Evolutionary conservation across 2,329 filamentous ascomycete genomes (phyloP).

Genomic region (Xylaria sp.): DNA sequence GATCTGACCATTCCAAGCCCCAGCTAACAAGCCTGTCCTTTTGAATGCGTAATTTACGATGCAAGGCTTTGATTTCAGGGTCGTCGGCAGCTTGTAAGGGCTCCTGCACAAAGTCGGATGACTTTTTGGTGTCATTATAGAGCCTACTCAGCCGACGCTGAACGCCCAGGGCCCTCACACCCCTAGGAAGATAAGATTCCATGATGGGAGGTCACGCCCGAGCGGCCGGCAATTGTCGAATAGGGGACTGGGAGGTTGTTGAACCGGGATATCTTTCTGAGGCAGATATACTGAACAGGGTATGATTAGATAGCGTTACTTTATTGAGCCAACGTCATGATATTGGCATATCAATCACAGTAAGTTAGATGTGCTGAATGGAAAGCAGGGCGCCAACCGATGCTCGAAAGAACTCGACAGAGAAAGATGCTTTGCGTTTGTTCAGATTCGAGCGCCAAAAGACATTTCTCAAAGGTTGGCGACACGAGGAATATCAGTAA

Average conservation of each 20-base stretch:
- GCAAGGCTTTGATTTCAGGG: constrained; percentile 76
- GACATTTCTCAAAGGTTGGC: neutral
- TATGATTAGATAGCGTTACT: constrained; percentile 3
- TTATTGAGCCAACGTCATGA: constrained; percentile 17
- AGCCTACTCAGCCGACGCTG: constrained; percentile 74
- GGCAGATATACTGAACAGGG: neutral
- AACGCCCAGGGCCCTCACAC: constrained; percentile 66
- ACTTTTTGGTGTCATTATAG: constrained; percentile 84
- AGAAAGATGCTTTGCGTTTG: constrained; percentile 1
- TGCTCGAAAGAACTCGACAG: constrained; percentile 2
- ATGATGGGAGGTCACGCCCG: constrained; percentile 49
- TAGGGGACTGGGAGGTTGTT: neutral
- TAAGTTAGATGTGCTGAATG: neutral
- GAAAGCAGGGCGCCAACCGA: neutral
- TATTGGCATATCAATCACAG: constrained; percentile 9
- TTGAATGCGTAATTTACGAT: constrained; percentile 81
- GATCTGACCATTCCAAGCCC: constrained; percentile 84
- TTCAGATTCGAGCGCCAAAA: neutral
- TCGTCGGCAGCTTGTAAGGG: constrained; percentile 70
- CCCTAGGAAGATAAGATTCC: constrained; percentile 62
- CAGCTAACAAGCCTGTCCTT: constrained; percentile 82
- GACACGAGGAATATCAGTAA: constrained; percentile 18
- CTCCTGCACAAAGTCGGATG: constrained; percentile 76
- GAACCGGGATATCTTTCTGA: constrained; percentile 10
- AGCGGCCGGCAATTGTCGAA: constrained; percentile 6